phyloP scores from a whole-genome alignment of 176 grass and related monocot species.

The Themeda triandra region DNA sequence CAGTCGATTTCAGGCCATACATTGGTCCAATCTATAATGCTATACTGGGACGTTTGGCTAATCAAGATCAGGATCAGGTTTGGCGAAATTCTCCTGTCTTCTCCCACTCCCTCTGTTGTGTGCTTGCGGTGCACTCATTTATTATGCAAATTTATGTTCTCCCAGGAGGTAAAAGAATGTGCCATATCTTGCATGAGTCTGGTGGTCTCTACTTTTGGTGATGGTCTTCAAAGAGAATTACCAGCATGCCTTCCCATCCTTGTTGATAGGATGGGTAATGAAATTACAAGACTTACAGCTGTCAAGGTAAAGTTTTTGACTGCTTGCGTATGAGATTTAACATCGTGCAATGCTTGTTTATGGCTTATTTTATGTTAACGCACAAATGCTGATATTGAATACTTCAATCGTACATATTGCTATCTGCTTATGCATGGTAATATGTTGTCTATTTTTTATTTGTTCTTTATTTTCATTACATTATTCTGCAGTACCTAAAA shows the following conservation, averaged over 20 bases:
- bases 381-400: neutral
- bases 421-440: neutral
- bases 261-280: slow-evolving; percentile 99
- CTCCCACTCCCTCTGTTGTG: neutral
- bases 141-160: slow-evolving; percentile 29
- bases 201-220: slow-evolving; percentile 92
- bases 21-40: slow-evolving; percentile 81
- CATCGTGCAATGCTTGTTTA: neutral
- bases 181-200: slow-evolving; percentile 88
- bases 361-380: neutral
- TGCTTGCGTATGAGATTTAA: neutral
- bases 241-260: slow-evolving; percentile 93
- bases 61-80: slow-evolving; percentile 99
- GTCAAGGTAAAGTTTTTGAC: slow-evolving; percentile 61
- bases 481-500: neutral
- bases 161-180: slow-evolving; percentile 84
- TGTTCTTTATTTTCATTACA: neutral
- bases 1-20: slow-evolving; percentile 74
- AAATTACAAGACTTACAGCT: slow-evolving; percentile 94
- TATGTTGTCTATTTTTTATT: neutral
- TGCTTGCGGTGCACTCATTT: neutral
- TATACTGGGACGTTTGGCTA: slow-evolving; percentile 86
- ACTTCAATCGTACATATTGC: neutral
- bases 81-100: neutral
- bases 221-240: slow-evolving; percentile 81